Evolutionary conservation across 108 stramenopile species (phyloP), one percentile per base, ranked within the genome.

Genomic region (Conticribra weissflogii): DNA sequence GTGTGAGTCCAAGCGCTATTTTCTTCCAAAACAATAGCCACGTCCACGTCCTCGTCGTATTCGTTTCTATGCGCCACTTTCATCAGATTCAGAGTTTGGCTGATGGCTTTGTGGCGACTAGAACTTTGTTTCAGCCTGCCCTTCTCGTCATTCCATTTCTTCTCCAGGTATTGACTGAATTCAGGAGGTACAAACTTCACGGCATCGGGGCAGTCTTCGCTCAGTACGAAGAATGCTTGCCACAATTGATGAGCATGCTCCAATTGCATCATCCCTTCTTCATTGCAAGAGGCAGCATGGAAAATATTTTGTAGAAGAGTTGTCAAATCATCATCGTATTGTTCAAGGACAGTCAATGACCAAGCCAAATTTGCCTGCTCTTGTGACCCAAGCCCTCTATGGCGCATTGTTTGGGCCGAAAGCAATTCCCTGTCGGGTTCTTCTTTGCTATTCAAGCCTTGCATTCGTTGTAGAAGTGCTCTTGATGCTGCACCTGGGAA

Each of bases 171-270:
- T 31, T 86, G 24, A 21, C 63, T 55, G 61, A 92, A 91, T 78
- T 82, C 83, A 16, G 21, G 9, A 3, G 89, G 84, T 5, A 89
- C 87, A 45, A 66, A 44, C 25, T 63, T 57, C 0, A 89, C 88
- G 9, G 84, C 82, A 48, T 70, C 68, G 12, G 90, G 90, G 75
- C 85, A 81, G 17, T 91, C 90, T 22, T 80, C 69, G 58, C 85
- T 81, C 19, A 89, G 63, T 5, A 95, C 44, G 64, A 85, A 92
- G 28, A 65, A 83, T n/a, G 88, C 83, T 65, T 95, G 91, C 90
- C 90, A 95, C 12, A 95, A 80, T 66, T 95, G 94, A 78, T 95
- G 94, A 14, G 90, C 90, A 66, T 95, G 90, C 36, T 92, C 94
- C 28, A 92, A 83, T 52, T 89, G 88, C 19, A 94, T 90, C 3